Base-by-base conservation (phyloP, 1,139 yeast genomes). In the Taphrina populina region DNA sequence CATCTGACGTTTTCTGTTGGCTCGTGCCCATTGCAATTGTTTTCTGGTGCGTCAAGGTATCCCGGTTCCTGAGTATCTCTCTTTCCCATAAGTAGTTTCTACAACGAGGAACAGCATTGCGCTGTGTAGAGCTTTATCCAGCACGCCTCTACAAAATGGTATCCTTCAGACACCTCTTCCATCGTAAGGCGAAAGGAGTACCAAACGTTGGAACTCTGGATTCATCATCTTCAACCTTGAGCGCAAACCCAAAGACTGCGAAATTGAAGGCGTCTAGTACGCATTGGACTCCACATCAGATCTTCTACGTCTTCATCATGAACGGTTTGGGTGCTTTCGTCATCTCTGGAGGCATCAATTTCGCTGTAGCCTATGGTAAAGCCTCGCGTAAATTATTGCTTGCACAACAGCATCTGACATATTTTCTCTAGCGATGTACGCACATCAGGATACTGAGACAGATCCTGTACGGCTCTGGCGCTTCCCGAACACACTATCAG, bases 401-500 rank as follows among this genome's bases (percentile, higher is more conserved):
- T n/a, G n/a, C n/a, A n/a, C n/a, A n/a, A n/a, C n/a, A n/a, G n/a
- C n/a, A 11, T 8, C 8, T 27, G 8, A 11, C 30, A 8, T 8
- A 27, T 27, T 11, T 8, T 27, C 30, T 8, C 3, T 10, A 49
- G 54, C 33, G 20, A 51, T 56, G 56, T 56, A 56, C 24, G 46
- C 46, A 4, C 33, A 49, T 17, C 24, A 43, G 23, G 43, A 41
- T 26, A 26, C 24, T 21, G 4, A 11, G 15, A 19, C 27, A 20
- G 26, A 30, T 20, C 52, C 56, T 8, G 40, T 56, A 5, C 45
- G 56, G 15, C 56, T 57, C 20, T 57, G 52, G 53, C 44, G 54
- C n/a, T 34, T 57, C 13, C 59, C 59, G 5, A 52, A 57, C 19
- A 57, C 59, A 8, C 54, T 57, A 19, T 52, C 59, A 7, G 59